Evolutionary conservation across 305 asterid genomes (phyloP).

Genomic region (Euphrasia arctica): DNA sequence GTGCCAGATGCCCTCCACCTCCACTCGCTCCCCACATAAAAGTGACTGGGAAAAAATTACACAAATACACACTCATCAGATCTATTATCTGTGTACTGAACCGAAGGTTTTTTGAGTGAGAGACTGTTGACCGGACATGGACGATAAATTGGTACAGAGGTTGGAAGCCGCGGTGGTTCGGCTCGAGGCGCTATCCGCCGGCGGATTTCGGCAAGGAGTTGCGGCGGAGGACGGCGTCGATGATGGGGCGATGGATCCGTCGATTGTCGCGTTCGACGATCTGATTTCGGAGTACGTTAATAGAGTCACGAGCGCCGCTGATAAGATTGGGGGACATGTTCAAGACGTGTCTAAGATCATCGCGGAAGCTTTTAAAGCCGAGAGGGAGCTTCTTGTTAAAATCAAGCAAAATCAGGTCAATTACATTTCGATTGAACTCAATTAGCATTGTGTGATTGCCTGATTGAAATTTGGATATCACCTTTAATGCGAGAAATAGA

Average conservation of each 20-base stretch:
- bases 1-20: background rate
- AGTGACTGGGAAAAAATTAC: no score
- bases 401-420: conserved; percentile 70
- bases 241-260: conserved; percentile 65
- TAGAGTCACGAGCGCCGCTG: conserved; percentile 61
- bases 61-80: conserved; percentile 22
- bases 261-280: conserved; percentile 79
- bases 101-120: conserved; percentile 16
- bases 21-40: background rate
- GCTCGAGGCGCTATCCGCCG: conserved; percentile 63
- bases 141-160: conserved; percentile 71
- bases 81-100: conserved; percentile 20
- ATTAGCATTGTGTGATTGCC: conserved; percentile 13
- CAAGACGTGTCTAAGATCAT: conserved; percentile 60
- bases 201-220: conserved; percentile 40
- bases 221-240: conserved; percentile 40
- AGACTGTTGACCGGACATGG: conserved; percentile 35
- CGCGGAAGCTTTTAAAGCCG: conserved; percentile 59
- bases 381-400: conserved; percentile 76
- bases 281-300: conserved; percentile 57
- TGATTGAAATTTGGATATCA: conserved; percentile 13
- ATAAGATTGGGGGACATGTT: conserved; percentile 91
- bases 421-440: conserved; percentile 20
- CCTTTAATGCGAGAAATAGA: conserved; percentile 4
- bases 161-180: conserved; percentile 92